phyloP scores from a whole-genome alignment of 805 yeast genomes.

The Ogataea sp. region DNA sequence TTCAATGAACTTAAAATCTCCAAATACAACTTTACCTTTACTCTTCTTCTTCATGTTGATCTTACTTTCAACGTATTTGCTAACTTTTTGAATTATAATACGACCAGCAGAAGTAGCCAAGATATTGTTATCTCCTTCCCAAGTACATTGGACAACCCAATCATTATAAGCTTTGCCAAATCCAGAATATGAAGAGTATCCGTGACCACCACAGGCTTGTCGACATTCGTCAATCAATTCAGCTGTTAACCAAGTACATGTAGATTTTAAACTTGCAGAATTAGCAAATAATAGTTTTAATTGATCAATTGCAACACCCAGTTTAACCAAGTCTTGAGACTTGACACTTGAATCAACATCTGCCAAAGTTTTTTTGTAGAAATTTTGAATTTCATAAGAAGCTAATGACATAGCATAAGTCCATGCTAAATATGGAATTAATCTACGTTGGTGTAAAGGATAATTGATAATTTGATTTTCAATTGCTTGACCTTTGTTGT shows the following conservation, averaged over 20 bases:
- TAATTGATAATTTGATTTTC: conserved; percentile 79
- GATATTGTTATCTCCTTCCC: conserved; percentile 96
- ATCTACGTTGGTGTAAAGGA: conserved; percentile 81
- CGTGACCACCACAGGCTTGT: conserved; percentile 95
- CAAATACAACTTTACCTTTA: too few relatives aligned
- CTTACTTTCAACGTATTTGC: conserved; percentile 27
- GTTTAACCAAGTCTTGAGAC: conserved; percentile 37
- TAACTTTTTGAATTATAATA: conserved; percentile 56
- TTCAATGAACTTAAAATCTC: conserved; percentile 33
- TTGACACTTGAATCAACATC: conserved; percentile 47
- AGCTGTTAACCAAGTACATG: conserved; percentile 81
- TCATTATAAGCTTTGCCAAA: conserved; percentile 84
- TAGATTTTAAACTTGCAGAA: conserved; percentile 83
- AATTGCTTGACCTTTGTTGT: conserved; percentile 32
- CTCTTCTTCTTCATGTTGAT: conserved; percentile 29
- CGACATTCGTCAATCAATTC: conserved; percentile 80
- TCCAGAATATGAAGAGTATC: conserved; percentile 88
- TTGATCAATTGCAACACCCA: conserved; percentile 42
- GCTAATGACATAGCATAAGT: conserved; percentile 71
- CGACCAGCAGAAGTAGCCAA: conserved; percentile 80
- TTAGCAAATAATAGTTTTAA: conserved; percentile 75
- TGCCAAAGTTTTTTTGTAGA: conserved; percentile 40
- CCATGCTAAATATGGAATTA: conserved; percentile 77
- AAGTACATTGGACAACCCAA: conserved; percentile 97
- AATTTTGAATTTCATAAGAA: conserved; percentile 49